Base-by-base conservation (phyloP, 2,329 filamentous ascomycete species). In the Cercospora nicotianae region DNA sequence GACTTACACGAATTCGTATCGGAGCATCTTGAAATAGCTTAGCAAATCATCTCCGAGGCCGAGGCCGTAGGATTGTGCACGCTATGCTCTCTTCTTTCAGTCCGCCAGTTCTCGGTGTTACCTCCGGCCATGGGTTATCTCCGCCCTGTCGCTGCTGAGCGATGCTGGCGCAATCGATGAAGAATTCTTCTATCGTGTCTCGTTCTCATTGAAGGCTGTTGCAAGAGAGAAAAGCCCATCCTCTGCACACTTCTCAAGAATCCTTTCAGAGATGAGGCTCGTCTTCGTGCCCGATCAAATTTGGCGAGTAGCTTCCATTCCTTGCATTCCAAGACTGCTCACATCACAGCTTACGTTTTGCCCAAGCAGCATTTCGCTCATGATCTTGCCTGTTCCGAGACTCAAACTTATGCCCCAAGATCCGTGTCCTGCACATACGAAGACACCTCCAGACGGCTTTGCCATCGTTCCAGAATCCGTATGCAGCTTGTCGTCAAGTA, bases 381-480 rank as follows among this genome's bases (percentile, higher is more conserved):
- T 75, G 70, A 81, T 68, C 70, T 80, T 82, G 1, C 81, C 82
- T 28, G 94, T 98, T 1, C 86, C 95, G 1, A 94, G 93, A 0
- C 89, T 92, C 81, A 98, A 98, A 81, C 97, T 94, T n/a, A 98
- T 97, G 0, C 95, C 94, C 95, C 95, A 99, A 81, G 94, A 98
- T 1, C 93, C 97, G 82, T 99, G 95, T 0, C 95, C 95, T 0
- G 92, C 86, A 0, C 94, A 95, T 66, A 98, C 77, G 75, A 87
- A 94, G 0, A 94, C 88, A 3, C 91, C 90, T 1, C 89, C 88
- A 0, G 82, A 81, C 0, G 83, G 87, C 67, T 74, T 79, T 6
- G 85, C 75, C 0, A 81, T 79, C 12, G 73, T 75, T 1, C 87
- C 88, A 3, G 92, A 82, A 53, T 12, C 48, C 3, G 48, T 8